A percentile compares a stretch with the other conserved stretches of the same genome.
Evolutionary conservation across 1,284 basidiomycete species (phyloP).

Genomic region (Sanghuangporus sanghuang): DNA sequence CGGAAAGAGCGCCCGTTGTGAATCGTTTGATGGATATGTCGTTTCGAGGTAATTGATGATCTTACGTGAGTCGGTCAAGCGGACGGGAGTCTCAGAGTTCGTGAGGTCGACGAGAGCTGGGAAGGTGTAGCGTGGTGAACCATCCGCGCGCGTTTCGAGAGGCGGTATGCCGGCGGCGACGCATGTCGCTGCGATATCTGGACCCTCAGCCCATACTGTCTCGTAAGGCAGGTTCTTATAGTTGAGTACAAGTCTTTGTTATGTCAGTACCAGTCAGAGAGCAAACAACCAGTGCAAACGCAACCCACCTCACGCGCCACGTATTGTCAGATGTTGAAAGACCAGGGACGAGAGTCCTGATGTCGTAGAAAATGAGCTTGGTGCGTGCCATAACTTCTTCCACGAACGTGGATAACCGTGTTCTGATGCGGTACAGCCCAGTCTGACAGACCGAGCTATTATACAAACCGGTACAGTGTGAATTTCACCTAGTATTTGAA

Average conservation of each 20-base stretch:
- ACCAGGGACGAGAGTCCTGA: neutral
- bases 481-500: too few species aligned
- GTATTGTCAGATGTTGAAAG: neutral
- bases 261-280: neutral
- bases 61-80: neutral
- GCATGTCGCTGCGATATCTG: constrained; percentile 32
- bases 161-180: constrained; percentile 30
- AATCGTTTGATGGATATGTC: constrained; percentile 4
- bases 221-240: constrained; percentile 37
- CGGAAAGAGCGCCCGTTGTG: neutral
- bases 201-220: constrained; percentile 37
- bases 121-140: constrained; percentile 31
- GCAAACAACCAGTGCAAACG: neutral
- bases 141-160: constrained; percentile 25
- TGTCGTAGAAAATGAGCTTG: constrained; percentile 5
- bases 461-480: too few species aligned
- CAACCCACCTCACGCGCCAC: constrained; percentile 5
- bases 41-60: constrained; percentile 8
- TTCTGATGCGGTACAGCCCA: neutral
- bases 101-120: constrained; percentile 28
- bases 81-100: neutral
- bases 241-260: constrained; percentile 31
- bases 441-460: too few species aligned
- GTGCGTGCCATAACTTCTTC: neutral
- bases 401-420: neutral